Evolutionary conservation across 2,329 filamentous ascomycete species (phyloP), one percentile per base, ranked within the genome.

Genomic region (Sporothrix curviconia): DNA sequence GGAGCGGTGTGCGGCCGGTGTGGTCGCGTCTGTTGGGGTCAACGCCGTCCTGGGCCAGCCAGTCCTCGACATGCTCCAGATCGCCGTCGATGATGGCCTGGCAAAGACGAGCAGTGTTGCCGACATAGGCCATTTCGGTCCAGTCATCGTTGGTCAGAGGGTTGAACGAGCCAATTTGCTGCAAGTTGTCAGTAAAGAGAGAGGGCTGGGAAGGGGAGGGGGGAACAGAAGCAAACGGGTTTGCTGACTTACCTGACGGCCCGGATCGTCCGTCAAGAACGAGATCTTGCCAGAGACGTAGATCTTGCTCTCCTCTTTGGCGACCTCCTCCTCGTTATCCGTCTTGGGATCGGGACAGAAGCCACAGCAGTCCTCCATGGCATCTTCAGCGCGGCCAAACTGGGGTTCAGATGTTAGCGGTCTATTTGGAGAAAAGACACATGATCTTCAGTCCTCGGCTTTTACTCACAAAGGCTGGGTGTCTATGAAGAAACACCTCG

Each of bases 81-180:
- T 95, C 85, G 1, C 80, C 76, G 63, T 91, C 84, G 4, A 92
- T 83, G 58, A 95, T 95, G 1, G 88, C 90, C 66, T 91, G 86
- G 65, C 89, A 95, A 2, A 95, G 77, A 15, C 81, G 77, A 37
- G 83, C 84, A 1, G 89, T 92, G 63, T 91, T 89, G 11, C 89
- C 88, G 36, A 95, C 79, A 63, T 95, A 95, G 0, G 90, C 89
- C 89, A 95, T 94, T 62, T 92, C 88, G 0, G 90, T 94, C 89
- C 90, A 95, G 66, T 94, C 89, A 52, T 89, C 79, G 42, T 90
- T 84, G 0, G 87, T 92, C 37, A 92, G 77, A 0, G 90, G 90
- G 64, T 94, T 87, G 73, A 95, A 95, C 9, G 79, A 82, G 25
- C 80, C 80, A 51, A 83, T 83, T 68, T 81, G 74, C 61, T 63